Conservation (phyloP, 148 eudicot species). For the Rhododendron vialii region DNA sequence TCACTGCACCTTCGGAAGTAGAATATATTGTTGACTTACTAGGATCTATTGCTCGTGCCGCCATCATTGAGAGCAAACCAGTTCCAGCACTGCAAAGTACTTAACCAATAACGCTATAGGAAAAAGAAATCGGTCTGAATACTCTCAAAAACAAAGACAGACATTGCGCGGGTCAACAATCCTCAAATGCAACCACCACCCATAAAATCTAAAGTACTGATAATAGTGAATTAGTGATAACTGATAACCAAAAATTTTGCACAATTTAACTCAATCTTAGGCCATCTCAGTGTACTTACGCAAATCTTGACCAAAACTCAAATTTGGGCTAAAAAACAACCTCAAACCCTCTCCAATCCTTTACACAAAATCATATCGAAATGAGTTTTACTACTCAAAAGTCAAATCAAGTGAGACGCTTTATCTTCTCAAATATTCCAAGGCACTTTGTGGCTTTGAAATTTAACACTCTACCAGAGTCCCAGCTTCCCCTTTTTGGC, state of each 20-base stretch:
- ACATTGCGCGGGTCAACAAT: background rate
- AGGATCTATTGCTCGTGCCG: constrained; percentile 66
- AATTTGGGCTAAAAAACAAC: background rate
- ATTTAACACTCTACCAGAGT: background rate
- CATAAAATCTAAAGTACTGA: background rate
- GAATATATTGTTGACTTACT: constrained; percentile 24
- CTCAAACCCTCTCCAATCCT: background rate
- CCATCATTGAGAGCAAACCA: constrained; percentile 94
- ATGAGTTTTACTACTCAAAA: background rate
- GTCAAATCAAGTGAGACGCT: background rate
- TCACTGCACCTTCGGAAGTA: constrained; percentile 44
- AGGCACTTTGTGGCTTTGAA: background rate
- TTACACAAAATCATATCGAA: background rate
- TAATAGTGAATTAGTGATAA: background rate
- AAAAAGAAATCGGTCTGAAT: background rate
- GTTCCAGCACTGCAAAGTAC: constrained; percentile 69
- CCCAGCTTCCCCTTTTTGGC: background rate
- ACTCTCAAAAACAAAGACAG: background rate
- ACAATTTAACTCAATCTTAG: background rate
- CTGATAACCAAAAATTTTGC: background rate
- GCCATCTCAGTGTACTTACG: background rate
- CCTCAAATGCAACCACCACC: background rate
- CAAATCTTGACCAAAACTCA: background rate
- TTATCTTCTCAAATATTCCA: background rate
- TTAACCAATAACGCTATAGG: background rate